Base-by-base conservation (phyloP, 2,329 filamentous ascomycete species). In the Fusarium fujikuroi region DNA sequence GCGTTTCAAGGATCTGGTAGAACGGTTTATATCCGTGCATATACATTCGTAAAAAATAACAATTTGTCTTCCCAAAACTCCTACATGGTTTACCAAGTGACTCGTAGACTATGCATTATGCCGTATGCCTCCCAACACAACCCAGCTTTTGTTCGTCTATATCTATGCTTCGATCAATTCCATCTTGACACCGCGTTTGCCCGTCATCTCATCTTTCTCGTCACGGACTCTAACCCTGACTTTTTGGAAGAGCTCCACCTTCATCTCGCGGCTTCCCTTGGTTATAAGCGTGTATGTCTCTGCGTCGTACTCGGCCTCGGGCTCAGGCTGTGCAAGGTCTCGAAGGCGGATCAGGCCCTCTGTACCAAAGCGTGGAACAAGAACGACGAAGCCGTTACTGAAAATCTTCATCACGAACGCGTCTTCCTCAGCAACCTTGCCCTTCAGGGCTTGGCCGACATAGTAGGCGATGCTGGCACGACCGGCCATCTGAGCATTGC, bases 361-460 rank as follows among this genome's bases (percentile, higher is more conserved):
- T 77, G 99, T 97, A 44, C 96, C 96, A 82, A 99, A 99, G 21
- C 94, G 87, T 11, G 96, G 96, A 56, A 99, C 95, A 70, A 98
- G 95, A 16, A 98, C 95, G 23, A 98, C 96, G 77, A 98, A 95
- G 11, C 96, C 96, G 83, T 99, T 99, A 80, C 93, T 95, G 83
- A 99, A 99, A 60, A 99, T 92, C 80, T 94, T 93, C 93, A 99
- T 97, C 50, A 99, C 91, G 81, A 97, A 98, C 7, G 94, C 96
- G 65, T 98, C 95, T 82, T 98, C 95, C 77, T 95, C 92, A 12
- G 90, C 89, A 36, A 89, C 86, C 74, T 87, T 85, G 71, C 89
- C 94, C 84, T 96, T 96, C 63, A 99, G 91, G 18, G 95, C 95
- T 84, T 99, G 96, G 0, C 96, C 96, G 54, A 99, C 96, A 81